Evolutionary conservation across 495 filamentous ascomycete species (phyloP), one percentile per base, ranked within the genome.

Genomic region (Aspergillus heteromorphus): DNA sequence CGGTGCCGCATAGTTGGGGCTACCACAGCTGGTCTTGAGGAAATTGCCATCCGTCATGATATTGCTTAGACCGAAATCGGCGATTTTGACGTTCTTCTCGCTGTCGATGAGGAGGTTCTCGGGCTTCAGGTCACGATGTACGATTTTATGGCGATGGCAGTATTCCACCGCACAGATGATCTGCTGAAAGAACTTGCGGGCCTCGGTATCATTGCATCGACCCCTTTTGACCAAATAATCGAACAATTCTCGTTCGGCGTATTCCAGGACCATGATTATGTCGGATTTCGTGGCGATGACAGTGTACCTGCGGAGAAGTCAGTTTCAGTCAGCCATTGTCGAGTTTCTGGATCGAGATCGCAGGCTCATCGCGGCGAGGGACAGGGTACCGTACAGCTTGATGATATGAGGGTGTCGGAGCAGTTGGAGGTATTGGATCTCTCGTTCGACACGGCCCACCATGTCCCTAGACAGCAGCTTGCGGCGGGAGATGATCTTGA

Each of bases 31-130:
- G 0, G 93, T 98, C 73, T 96, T 97, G 61, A 98, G 82, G 69
- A 98, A 98, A 65, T 97, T 98, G 8, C 93, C 93, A 63, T 98
- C 93, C 8, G 93, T 97, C 92, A 98, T 97, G 70, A 98, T 97
- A 65, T 98, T 98, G 74, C 92, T 97, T 49, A 98, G 75, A 50
- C 93, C 93, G 61, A 98, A 98, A 74, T 98, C 93, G 49, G 93
- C 93, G 69, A 98, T 97, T 76, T 98, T 98, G 62, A 98, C 93
- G 64, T 97, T 96, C 63, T 96, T 86, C 45, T 91, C 80, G 55
- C 90, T 86, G 71, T 98, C 93, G 57, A 98, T 84, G 41, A 98
- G 79, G 21, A 98, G 74, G 67, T 98, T 98, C 80, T 98, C 93
- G 6, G 93, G 93, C 68, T 98, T 98, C 58, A 98, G 74, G 71